phyloP scores from a whole-genome alignment of 768 basidiomycete species.

The Porpolomopsis calyptriformis region DNA sequence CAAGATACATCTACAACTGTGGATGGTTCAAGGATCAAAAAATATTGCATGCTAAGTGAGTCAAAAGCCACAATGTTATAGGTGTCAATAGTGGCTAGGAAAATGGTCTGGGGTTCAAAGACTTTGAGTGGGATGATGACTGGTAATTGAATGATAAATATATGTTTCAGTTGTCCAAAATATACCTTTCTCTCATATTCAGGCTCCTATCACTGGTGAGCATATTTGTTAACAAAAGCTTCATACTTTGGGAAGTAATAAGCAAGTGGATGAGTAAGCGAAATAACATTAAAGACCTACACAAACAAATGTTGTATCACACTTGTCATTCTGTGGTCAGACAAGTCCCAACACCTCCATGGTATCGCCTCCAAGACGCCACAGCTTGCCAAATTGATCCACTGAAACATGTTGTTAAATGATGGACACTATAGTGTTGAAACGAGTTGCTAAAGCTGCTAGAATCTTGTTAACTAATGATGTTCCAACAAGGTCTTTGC shows the following conservation, averaged over 20 bases:
- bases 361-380: conserved; percentile 20
- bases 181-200: conserved; percentile 14
- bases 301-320: conserved; percentile 24
- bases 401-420: background rate
- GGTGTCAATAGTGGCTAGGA: conserved; percentile 17
- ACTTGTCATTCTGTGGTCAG: conserved; percentile 11
- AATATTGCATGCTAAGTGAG: conserved; percentile 16
- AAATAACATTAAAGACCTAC: conserved; percentile 15
- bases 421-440: background rate
- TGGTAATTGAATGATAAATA: conserved; percentile 19
- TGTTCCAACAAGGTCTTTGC: background rate
- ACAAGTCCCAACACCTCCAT: conserved; percentile 15
- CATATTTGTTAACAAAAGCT: conserved; percentile 20
- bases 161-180: conserved; percentile 25
- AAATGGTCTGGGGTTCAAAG: conserved; percentile 9
- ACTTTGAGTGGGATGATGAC: conserved; percentile 10
- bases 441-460: conserved; percentile 13
- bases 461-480: conserved; percentile 11
- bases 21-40: conserved; percentile 9
- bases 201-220: conserved; percentile 7
- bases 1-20: conserved; percentile 20
- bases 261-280: background rate
- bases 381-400: conserved; percentile 18
- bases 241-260: conserved; percentile 26
- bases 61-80: conserved; percentile 8